These are phyloP conservation scores for Fraxinus greggii DNA, from an alignment of 305 asterid genomes.

Conservation along the genomic window DNA sequence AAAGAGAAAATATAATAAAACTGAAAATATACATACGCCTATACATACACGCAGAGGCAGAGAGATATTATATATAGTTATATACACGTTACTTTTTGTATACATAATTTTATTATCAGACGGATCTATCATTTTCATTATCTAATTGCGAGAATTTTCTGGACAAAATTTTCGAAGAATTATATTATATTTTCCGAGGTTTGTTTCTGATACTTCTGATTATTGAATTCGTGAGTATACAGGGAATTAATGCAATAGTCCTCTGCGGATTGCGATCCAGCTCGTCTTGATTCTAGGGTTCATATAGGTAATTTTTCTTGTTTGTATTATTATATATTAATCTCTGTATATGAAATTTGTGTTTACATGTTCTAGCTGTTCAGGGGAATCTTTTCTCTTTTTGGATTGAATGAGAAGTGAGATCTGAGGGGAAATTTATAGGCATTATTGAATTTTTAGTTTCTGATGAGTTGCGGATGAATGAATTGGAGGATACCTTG, in stretches of 20 bases:
- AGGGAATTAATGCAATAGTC: conserved; percentile 14
- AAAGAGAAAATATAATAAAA: not conserved
- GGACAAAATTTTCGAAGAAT: not conserved
- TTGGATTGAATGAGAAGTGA: conserved; percentile 22
- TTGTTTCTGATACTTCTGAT: not conserved
- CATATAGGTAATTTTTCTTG: conserved; percentile 10
- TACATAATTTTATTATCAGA: not conserved
- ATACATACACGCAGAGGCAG: conserved; percentile 8
- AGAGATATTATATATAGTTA: not conserved
- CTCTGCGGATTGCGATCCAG: conserved; percentile 32
- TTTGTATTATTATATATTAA: not conserved
- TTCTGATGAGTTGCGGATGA: conserved; percentile 11
- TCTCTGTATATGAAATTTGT: not conserved
- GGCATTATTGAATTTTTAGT: conserved; percentile 36
- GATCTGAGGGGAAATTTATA: conserved; percentile 41
- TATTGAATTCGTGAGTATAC: not conserved
- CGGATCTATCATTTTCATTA: conserved; percentile 26
- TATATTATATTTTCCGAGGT: not conserved
- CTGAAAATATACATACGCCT: conserved; percentile 7
- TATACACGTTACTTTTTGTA: not conserved
- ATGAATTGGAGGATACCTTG: conserved; percentile 7
- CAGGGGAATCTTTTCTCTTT: not conserved
- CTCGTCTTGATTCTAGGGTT: conserved; percentile 27
- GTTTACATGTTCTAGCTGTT: conserved; percentile 2
- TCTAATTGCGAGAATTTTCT: conserved; percentile 32